Evolutionary conservation across 148 eudicot genomes (phyloP).

Genomic region (Tetragonia tetragonoides): DNA sequence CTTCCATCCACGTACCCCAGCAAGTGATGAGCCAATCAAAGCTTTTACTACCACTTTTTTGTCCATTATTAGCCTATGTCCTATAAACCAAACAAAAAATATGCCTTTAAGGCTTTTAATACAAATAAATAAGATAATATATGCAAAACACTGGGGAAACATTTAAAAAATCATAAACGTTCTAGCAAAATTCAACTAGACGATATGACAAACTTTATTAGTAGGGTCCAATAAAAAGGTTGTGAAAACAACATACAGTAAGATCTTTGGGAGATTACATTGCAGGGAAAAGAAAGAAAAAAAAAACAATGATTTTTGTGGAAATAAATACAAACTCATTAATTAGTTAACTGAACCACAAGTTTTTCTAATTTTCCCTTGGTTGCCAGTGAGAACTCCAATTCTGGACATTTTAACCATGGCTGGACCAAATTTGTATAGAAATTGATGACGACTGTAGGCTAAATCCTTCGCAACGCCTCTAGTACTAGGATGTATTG

Average conservation of each 20-base stretch:
- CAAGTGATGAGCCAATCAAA: no score
- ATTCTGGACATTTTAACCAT: conserved; percentile 60
- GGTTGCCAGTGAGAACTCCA: conserved; percentile 41
- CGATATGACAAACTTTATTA: background rate
- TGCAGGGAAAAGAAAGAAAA: background rate
- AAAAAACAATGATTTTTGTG: background rate
- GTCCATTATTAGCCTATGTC: no score
- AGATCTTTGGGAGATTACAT: background rate
- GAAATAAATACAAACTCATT: no score
- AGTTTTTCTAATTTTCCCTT: conserved; percentile 53
- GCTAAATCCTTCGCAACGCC: conserved; percentile 35
- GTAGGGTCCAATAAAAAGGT: conserved; percentile 1
- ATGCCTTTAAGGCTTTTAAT: no score
- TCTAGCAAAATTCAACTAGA: no score
- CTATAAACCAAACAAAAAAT: no score
- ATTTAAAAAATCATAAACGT: no score
- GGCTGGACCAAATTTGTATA: conserved; percentile 52
- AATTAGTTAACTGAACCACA: conserved; percentile 34
- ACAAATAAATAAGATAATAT: no score
- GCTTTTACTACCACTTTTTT: no score
- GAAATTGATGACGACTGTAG: conserved; percentile 30
- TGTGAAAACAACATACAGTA: background rate
- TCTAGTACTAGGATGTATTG: conserved; percentile 34
- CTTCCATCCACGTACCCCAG: no score
- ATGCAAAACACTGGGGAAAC: no score